Evolutionary conservation across 345 rosid genomes (phyloP), one percentile per base, ranked within the genome.

Genomic region (Microthlaspi erraticum): DNA sequence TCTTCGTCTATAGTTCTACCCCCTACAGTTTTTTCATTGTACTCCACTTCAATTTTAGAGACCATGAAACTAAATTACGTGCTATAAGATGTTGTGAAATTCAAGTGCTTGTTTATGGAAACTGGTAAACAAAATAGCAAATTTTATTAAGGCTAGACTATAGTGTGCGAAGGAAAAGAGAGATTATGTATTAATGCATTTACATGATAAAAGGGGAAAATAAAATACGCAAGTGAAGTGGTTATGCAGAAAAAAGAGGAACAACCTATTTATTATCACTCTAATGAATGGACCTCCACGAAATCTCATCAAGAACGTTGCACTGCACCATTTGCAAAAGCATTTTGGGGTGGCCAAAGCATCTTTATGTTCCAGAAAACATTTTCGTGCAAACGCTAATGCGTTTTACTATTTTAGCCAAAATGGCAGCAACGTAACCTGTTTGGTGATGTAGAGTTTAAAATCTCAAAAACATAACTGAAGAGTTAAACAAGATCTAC

Each of bases 21-120:
- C 46, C 46, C 41, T 20, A 63, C 34, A 11, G 42, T 32, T 64
- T 55, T 72, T 72, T 12, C 23, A 12, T 72, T 34, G 64, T 72
- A 64, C 66, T 57, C 77, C 77, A 64, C 66, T 65, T 29, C 34
- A 57, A 39, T 17, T 56, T 59, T 29, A 9, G 50, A 56, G 14
- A 64, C 56, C 41, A 17, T 36, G 34, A 43, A 54, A 42, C 54
- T 14, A 60, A 37, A 8, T 10, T 14, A 60, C 39, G 34, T 42
- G 54, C 62, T 53, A 10, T 34, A 63, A 44, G 56, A 72, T 53
- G 56, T 34, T 43, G 32, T 44, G 10, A 62, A n/a, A 45, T 36
- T 36, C 34, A 64, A 64, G 32, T 64, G n/a, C 1, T n/a, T 55
- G 70, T 56, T 56, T 64, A 18, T 29, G 50, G 71, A 64, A 56